Evolutionary conservation across 1,139 yeast genomes (phyloP).

Genomic region (Hyphopichia wangnamkhiaoensis): DNA sequence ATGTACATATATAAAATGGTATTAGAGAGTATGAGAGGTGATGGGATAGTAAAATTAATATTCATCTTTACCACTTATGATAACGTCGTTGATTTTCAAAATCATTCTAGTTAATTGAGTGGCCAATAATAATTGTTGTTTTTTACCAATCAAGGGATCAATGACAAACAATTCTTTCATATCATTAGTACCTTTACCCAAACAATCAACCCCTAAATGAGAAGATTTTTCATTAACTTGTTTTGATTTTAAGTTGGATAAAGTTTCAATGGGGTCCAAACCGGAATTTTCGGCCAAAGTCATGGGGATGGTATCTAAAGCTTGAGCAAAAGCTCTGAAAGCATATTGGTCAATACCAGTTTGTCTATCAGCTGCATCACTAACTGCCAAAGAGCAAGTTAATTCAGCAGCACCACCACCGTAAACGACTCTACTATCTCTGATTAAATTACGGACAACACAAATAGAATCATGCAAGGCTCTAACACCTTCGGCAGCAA

Average conservation of each 20-base stretch:
- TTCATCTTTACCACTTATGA: constrained; percentile 85
- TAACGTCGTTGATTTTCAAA: constrained; percentile 92
- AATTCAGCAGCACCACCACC: constrained; percentile 99
- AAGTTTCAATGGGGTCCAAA: constrained; percentile 86
- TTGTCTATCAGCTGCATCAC: constrained; percentile 89
- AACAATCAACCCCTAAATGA: constrained; percentile 88
- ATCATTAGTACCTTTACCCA: constrained; percentile 82
- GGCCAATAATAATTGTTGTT: constrained; percentile 91
- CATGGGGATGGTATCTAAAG: constrained; percentile 90
- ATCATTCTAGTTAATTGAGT: constrained; percentile 98
- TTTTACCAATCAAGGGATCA: constrained; percentile 96
- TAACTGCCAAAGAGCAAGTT: constrained; percentile 87
- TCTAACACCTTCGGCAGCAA: constrained; percentile 93
- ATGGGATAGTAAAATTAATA: constrained; percentile 36
- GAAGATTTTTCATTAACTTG: constrained; percentile 75
- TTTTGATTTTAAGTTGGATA: constrained; percentile 78
- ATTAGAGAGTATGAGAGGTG: background rate
- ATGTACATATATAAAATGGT: background rate
- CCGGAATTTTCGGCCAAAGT: constrained; percentile 97
- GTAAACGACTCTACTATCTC: constrained; percentile 90
- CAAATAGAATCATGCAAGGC: constrained; percentile 96
- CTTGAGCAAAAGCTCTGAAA: constrained; percentile 90
- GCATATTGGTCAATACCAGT: constrained; percentile 97
- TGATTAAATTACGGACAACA: constrained; percentile 92
- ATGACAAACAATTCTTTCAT: constrained; percentile 94